phyloP scores from a whole-genome alignment of 192 early-diverging fungal genomes.

The Rhizoclosmatium sp. region DNA sequence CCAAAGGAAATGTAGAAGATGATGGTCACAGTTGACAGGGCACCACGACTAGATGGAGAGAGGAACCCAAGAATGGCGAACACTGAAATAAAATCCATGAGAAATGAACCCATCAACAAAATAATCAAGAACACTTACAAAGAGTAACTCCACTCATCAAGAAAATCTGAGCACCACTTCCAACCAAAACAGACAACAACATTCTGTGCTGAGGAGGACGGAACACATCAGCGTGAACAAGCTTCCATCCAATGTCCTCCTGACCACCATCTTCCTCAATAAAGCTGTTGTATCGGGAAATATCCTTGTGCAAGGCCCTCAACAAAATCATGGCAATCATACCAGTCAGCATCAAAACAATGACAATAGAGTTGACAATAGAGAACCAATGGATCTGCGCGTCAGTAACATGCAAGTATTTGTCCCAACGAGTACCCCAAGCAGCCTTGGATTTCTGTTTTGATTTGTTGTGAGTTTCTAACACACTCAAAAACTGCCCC shows the following conservation, averaged over 20 bases:
- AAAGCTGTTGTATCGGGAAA: constrained; percentile 63
- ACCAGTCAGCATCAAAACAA: constrained; percentile 62
- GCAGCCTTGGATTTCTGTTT: constrained; percentile 40
- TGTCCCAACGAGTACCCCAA: constrained; percentile 70
- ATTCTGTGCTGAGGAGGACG: constrained; percentile 60
- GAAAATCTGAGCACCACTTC: constrained; percentile 65
- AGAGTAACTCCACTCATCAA: constrained; percentile 61
- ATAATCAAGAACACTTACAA: constrained; percentile 42
- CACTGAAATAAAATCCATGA: constrained; percentile 45
- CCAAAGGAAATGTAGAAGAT: constrained; percentile 91
- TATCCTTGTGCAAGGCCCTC: constrained; percentile 66
- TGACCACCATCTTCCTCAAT: constrained; percentile 62
- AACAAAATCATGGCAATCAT: constrained; percentile 69
- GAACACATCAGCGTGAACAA: constrained; percentile 71
- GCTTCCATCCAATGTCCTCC: constrained; percentile 74
- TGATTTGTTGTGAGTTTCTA: background rate
- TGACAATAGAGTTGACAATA: constrained; percentile 67
- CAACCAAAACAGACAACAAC: constrained; percentile 62
- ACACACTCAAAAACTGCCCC: background rate
- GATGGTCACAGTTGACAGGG: constrained; percentile 86
- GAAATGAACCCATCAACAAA: background rate
- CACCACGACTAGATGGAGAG: constrained; percentile 83
- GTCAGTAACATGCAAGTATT: constrained; percentile 61
- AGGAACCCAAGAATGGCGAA: constrained; percentile 97
- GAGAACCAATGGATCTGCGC: constrained; percentile 71